Conservation (phyloP, 768 basidiomycete species). For the Termitomyces sp. region DNA sequence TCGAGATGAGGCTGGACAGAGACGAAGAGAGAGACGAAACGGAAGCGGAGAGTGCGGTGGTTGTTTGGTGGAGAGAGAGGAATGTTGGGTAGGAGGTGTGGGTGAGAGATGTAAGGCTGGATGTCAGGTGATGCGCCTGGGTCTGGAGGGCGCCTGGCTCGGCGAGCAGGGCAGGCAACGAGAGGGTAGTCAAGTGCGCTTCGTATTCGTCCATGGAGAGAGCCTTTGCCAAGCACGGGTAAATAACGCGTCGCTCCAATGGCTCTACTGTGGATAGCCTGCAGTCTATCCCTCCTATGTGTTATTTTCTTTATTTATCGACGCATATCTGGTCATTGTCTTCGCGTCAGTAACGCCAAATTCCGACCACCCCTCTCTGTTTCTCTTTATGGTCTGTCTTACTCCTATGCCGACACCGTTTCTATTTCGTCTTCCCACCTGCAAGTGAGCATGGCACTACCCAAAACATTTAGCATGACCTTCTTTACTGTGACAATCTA, state of each 20-base stretch:
- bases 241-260: slow-evolving; percentile 11
- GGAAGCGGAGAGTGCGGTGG: slow-evolving; percentile 67
- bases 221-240: slow-evolving; percentile 3
- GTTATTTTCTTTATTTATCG: not conserved
- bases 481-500: slow-evolving; percentile 26
- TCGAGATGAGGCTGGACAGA: slow-evolving; percentile 60
- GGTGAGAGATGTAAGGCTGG: slow-evolving; percentile 85
- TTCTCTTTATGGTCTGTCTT: slow-evolving; percentile 10
- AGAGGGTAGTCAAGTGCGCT: slow-evolving; percentile 56
- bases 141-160: slow-evolving; percentile 78
- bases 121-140: slow-evolving; percentile 82
- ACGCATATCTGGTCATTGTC: not conserved
- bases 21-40: slow-evolving; percentile 74
- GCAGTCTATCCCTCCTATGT: not conserved
- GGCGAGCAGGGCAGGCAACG: slow-evolving; percentile 62
- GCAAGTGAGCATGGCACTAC: slow-evolving; percentile 25
- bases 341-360: not conserved
- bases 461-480: slow-evolving; percentile 22
- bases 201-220: slow-evolving; percentile 44
- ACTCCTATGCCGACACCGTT: not conserved
- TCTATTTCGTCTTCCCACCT: slow-evolving; percentile 14
- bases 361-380: slow-evolving; percentile 5
- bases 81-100: slow-evolving; percentile 91
- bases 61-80: slow-evolving; percentile 80
- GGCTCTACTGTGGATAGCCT: not conserved